Conservation (phyloP, 306 rosid genomes). For the Gastrolobium bilobum region DNA sequence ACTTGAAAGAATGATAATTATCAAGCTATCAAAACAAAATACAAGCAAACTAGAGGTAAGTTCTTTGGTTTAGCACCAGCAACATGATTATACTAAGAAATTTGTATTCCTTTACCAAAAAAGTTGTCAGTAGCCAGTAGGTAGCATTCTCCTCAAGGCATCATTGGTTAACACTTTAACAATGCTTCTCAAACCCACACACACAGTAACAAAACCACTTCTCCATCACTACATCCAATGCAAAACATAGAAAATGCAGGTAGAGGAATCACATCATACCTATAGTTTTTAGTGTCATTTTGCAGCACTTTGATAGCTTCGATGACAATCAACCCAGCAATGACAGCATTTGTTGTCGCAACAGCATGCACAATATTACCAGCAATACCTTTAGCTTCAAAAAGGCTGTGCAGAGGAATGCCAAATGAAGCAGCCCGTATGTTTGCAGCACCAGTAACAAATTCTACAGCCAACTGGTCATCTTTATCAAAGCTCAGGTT, state of each 20-base stretch:
- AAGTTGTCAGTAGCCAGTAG: neutral
- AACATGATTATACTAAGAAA: slow-evolving; percentile 1
- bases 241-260: slow-evolving; percentile 23
- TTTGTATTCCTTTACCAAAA: slow-evolving; percentile 1
- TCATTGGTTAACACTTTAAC: slow-evolving; percentile 18
- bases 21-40: slow-evolving; percentile 26
- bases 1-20: slow-evolving; percentile 30
- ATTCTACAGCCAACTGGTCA: slow-evolving; percentile 97
- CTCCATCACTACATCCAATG: slow-evolving; percentile 15
- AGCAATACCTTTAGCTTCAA: slow-evolving; percentile 99
- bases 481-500: slow-evolving; percentile 94
- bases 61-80: slow-evolving; percentile 12
- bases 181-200: slow-evolving; percentile 37
- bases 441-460: slow-evolving; percentile 98
- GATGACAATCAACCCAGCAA: slow-evolving; percentile 98
- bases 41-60: slow-evolving; percentile 20
- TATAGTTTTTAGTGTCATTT: slow-evolving; percentile 71
- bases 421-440: slow-evolving; percentile 93
- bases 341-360: slow-evolving; percentile 95
- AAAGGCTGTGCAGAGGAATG: slow-evolving; percentile 92
- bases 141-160: slow-evolving; percentile 21
- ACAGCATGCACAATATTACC: slow-evolving; percentile 99
- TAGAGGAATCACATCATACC: slow-evolving; percentile 63
- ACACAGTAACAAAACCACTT: slow-evolving; percentile 30
- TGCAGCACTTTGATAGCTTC: slow-evolving; percentile 97